Base-by-base conservation (phyloP, 2,329 filamentous ascomycete genomes). In the Colletotrichum nymphaeae region DNA sequence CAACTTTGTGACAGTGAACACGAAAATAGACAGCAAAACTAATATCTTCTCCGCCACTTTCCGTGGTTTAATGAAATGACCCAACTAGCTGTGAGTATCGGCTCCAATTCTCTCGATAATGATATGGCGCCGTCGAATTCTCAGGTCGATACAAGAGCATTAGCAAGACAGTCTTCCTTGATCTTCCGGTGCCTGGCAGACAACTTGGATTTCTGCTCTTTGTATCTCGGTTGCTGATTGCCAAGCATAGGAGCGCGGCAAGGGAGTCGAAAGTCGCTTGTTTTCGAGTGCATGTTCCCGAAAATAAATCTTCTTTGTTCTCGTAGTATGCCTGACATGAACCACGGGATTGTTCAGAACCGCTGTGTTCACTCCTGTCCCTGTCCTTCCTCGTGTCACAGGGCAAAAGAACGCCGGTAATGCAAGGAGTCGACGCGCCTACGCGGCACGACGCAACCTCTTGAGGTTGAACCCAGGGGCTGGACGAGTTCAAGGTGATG, bases 401-500 rank as follows among this genome's bases (percentile, higher is more conserved):
- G 30, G 19, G 14, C 46, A n/a, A 55, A 12, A 14, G 26, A 24
- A 52, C 2, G 5, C n/a, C 35, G 11, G 52, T 26, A 24, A 60
- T 56, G 66, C 24, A 69, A 28, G 57, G 42, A 42, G 24, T 30
- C 16, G 24, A 26, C 53, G 46, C 59, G 42, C 30, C 42, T 5
- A 55, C 60, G 59, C 32, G n/a, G 59, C 59, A 69, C 53, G 59
- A 12, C 55, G 46, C 64, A 49, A 64, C 55, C 16, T 8, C 19
- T 24, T 49, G 26, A 24, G 66, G 24, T 26, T 14, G 30, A 9
- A 26, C 42, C n/a, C 42, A 49, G 14, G 22, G 14, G 32, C 26
- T 19, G 35, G 9, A 28, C 55, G n/a, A 26, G 22, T 30, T n/a
- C 3, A 42, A 22, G 28, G 19, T 42, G 24, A n/a, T 32, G 42